A percentile compares a stretch with the other conserved stretches of the same genome.
Evolutionary conservation across 2,329 filamentous ascomycete genomes (phyloP).

Genomic region (Fonsecaea monophora): DNA sequence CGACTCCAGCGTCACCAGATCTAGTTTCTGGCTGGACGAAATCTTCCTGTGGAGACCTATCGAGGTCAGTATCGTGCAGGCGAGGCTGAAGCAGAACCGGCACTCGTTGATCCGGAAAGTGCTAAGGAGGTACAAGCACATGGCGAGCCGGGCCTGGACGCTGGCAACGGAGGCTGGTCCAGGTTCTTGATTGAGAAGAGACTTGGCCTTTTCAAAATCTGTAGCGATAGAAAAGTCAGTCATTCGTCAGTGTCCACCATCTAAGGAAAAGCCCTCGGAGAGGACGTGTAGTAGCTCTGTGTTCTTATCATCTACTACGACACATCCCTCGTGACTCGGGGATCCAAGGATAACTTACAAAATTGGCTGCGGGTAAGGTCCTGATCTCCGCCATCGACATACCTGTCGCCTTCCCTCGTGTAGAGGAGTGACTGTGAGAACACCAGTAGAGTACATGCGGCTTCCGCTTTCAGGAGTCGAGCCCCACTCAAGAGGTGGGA

Average conservation of each 20-base stretch:
- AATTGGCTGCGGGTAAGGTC: slow-evolving; percentile 29
- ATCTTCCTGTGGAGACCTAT: slow-evolving; percentile 50
- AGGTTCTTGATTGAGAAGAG: slow-evolving; percentile 48
- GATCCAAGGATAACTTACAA: slow-evolving; percentile 14
- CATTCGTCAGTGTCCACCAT: background rate
- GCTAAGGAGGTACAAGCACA: slow-evolving; percentile 61
- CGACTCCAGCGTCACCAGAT: slow-evolving; percentile 56
- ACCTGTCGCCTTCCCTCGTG: slow-evolving; percentile 22
- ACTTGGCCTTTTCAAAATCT: slow-evolving; percentile 37
- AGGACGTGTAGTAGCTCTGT: background rate
- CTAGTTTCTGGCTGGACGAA: slow-evolving; percentile 42
- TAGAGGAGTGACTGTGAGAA: slow-evolving; percentile 39
- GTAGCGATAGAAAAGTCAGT: background rate
- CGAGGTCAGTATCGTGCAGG: slow-evolving; percentile 50
- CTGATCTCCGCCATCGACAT: slow-evolving; percentile 30
- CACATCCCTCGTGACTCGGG: background rate
- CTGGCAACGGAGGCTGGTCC: slow-evolving; percentile 59
- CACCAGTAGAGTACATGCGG: slow-evolving; percentile 48
- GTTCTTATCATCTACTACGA: background rate
- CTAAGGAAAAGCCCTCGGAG: no score
- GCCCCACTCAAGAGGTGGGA: slow-evolving; percentile 42
- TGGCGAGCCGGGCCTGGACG: slow-evolving; percentile 61
- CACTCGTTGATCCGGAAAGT: slow-evolving; percentile 63
- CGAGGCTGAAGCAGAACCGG: slow-evolving; percentile 62
- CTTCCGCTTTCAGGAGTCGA: slow-evolving; percentile 42